Evolutionary conservation across 352 stramenopile genomes (phyloP).

Genomic region (Phytopythium helicoides): DNA sequence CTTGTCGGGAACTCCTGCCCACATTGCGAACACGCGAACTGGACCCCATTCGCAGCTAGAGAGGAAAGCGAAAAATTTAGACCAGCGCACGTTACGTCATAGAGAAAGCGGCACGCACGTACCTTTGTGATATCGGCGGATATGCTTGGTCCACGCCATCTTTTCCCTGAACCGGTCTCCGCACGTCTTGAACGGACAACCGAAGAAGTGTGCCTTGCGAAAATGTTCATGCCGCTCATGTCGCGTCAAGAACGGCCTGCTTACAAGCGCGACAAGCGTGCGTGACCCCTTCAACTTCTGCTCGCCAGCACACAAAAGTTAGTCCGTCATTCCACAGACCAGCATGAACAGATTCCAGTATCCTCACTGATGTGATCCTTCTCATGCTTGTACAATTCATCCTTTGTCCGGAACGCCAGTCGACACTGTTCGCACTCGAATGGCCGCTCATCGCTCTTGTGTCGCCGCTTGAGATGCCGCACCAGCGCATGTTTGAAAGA

Average conservation of each 20-base stretch:
- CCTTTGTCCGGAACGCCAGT: slow-evolving; percentile 34
- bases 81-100: too few relatives aligned
- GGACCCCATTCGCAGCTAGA: not conserved
- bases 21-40: slow-evolving; percentile 7
- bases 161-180: slow-evolving; percentile 10
- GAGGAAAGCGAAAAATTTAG: not conserved
- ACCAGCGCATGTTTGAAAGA: slow-evolving; percentile 67
- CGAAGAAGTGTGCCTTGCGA: slow-evolving; percentile 3
- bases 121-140: slow-evolving; percentile 14
- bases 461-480: slow-evolving; percentile 43
- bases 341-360: too few relatives aligned
- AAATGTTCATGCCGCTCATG: not conserved
- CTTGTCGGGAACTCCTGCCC: slow-evolving; percentile 15
- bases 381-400: slow-evolving; percentile 11
- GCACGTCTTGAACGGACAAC: slow-evolving; percentile 11
- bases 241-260: not conserved
- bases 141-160: slow-evolving; percentile 10
- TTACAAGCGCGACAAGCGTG: slow-evolving; percentile 4
- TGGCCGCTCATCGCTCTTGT: slow-evolving; percentile 57
- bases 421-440: slow-evolving; percentile 70
- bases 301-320: not conserved
- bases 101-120: not conserved
- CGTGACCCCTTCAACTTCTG: not conserved
- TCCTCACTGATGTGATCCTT: slow-evolving; percentile 15
- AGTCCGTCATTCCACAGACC: too few relatives aligned